Conservation (phyloP, 306 rosid species). For the Cicer pinnatifidum region DNA sequence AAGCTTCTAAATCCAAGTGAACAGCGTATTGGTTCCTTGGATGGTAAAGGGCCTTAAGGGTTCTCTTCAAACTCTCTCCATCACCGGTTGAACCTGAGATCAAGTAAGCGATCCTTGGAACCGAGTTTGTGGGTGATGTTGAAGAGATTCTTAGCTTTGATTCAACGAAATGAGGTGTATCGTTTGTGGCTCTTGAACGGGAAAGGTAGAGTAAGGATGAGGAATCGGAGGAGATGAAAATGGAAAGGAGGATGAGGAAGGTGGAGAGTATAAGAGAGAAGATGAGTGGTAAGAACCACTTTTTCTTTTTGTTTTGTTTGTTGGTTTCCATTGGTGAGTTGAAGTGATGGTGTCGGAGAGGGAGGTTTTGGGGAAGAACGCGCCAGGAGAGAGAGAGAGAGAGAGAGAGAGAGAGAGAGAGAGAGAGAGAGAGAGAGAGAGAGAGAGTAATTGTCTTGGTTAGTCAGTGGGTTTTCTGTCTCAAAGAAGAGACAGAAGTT, state of each 20-base stretch:
- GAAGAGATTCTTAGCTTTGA: conserved; percentile 51
- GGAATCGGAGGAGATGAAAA: conserved; percentile 49
- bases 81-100: conserved; percentile 62
- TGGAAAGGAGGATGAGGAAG: conserved; percentile 45
- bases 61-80: conserved; percentile 49
- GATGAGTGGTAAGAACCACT: conserved; percentile 47
- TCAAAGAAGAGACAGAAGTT: neutral
- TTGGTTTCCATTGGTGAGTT: conserved; percentile 49
- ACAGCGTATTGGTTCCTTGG: conserved; percentile 58
- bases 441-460: neutral
- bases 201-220: conserved; percentile 41
- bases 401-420: neutral
- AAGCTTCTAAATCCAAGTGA: conserved; percentile 60
- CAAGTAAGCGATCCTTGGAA: conserved; percentile 59
- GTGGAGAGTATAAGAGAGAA: conserved; percentile 50
- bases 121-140: conserved; percentile 24
- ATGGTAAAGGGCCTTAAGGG: conserved; percentile 58
- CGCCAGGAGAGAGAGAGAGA: neutral
- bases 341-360: neutral
- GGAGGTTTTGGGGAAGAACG: neutral
- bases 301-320: conserved; percentile 53
- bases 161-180: conserved; percentile 47
- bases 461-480: neutral
- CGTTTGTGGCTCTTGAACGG: neutral
- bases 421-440: neutral